Percentiles rank a stretch among this genome's conserved stretches.
Conservation (phyloP, 2,329 filamentous ascomycete species). For the Botrytis deweyae region DNA sequence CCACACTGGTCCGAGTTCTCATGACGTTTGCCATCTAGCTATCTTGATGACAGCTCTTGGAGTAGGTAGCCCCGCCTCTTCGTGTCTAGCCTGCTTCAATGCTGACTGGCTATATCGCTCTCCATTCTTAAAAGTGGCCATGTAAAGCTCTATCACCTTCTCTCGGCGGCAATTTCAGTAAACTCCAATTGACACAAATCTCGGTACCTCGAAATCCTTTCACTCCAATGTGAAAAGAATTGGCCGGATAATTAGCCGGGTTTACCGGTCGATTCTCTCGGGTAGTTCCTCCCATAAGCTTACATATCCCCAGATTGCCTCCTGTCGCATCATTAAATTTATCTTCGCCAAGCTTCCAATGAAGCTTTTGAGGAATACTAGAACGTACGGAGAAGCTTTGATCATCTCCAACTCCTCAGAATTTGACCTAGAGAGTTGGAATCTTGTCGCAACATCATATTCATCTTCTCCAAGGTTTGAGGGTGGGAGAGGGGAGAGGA, state of each 20-base stretch:
- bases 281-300: not conserved
- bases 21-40: not conserved
- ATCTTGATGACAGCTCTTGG: not conserved
- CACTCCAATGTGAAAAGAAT: not conserved
- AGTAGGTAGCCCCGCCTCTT: not conserved
- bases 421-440: too few relatives aligned
- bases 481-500: too few relatives aligned
- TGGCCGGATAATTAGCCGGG: not conserved
- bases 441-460: too few relatives aligned
- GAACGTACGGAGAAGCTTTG: too few relatives aligned
- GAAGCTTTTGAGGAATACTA: not conserved
- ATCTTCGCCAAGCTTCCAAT: not conserved
- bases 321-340: not conserved
- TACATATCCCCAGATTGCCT: not conserved
- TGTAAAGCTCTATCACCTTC: not conserved
- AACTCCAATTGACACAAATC: not conserved
- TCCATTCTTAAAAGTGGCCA: too few relatives aligned
- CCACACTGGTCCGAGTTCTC: not conserved
- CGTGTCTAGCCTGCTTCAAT: not conserved
- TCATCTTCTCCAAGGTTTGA: not conserved
- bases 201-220: not conserved
- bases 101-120: not conserved
- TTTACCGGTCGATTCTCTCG: not conserved
- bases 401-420: too few relatives aligned
- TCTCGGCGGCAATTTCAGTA: not conserved